Base-by-base conservation (phyloP, 805 yeast genomes). In the Wickerhamiella musiphila region DNA sequence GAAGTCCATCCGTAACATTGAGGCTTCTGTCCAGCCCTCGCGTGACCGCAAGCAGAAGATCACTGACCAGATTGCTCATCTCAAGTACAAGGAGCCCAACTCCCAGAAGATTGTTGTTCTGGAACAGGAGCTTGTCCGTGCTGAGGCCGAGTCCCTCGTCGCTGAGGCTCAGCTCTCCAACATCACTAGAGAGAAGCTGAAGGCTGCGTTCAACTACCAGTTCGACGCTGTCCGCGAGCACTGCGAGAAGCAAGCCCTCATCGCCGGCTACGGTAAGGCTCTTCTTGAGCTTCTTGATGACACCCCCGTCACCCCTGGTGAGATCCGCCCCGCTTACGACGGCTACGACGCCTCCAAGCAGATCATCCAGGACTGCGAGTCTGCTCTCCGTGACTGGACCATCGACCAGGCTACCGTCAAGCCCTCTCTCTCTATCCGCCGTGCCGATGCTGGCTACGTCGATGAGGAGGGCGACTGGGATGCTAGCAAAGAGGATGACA, bases 191-290 rank as follows among this genome's bases (percentile, higher is more conserved):
- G 95, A 84, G 65, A 84, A 84, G 67, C 68, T 86, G 56, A 90
- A 90, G 76, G 90, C 94, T 45, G 92, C 95, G 34, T 90, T 79
- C 70, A 74, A 78, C 66, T 84, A 86, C 64, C 94, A 86, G 63
- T 86, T 86, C 49, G 96, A 90, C 57, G 79, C 95, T 37, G 65
- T 78, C 44, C 78, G 94, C 59, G 98, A 86, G 65, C 75, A 76
- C 58, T 71, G 94, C 48, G 96, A 90, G 68, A 90, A 90, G 66
- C 69, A 79, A 47, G 96, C 96, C 33, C 67, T 90, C 48, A 86
- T 86, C 63, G 95, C 96, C 48, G 95, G 95, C 53, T 90, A 90
- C 68, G 96, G 96, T 65, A 86, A 86, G 68, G 94, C 94, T 28
- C 65, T 86, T 45, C 69, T 90, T 54, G 96, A 90, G 68, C 73